These are phyloP conservation scores for Fusarium sp. DNA, from an alignment of 2,329 filamentous ascomycete species.

Conservation along the genomic window DNA sequence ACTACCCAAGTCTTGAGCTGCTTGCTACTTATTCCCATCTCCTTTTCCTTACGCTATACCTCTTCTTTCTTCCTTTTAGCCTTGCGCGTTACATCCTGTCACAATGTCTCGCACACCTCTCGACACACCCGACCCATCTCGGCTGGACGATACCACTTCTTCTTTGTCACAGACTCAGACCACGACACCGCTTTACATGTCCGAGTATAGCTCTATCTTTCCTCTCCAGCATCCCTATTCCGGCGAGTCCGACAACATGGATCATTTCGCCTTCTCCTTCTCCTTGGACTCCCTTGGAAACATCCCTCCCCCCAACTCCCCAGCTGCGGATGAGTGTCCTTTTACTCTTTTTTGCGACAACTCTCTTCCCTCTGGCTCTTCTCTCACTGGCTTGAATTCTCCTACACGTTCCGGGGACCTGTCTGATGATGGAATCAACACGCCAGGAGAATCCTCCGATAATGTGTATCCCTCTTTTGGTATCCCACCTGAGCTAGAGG, in stretches of 20 bases:
- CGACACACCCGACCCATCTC: background rate
- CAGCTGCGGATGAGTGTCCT: background rate
- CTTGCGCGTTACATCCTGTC: background rate
- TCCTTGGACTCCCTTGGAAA: background rate
- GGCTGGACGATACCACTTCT: background rate
- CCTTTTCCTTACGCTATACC: background rate
- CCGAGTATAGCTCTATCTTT: no score
- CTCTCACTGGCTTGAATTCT: background rate
- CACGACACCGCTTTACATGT: no score
- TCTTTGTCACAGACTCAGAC: background rate
- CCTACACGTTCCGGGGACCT: no score
- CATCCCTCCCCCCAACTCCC: background rate
- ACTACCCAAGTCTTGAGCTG: no score
- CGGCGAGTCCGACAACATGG: no score
- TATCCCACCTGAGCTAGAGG: background rate
- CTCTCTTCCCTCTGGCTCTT: no score
- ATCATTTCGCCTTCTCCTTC: no score
- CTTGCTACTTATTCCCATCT: no score
- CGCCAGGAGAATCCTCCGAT: background rate
- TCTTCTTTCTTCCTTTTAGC: background rate
- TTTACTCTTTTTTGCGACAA: fast-evolving
- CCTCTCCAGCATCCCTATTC: background rate
- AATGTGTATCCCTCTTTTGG: background rate
- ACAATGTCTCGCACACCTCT: background rate
- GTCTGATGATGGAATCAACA: background rate